Base-by-base conservation (phyloP, 1,284 basidiomycete genomes). In the Fomitopsis schrenkii region DNA sequence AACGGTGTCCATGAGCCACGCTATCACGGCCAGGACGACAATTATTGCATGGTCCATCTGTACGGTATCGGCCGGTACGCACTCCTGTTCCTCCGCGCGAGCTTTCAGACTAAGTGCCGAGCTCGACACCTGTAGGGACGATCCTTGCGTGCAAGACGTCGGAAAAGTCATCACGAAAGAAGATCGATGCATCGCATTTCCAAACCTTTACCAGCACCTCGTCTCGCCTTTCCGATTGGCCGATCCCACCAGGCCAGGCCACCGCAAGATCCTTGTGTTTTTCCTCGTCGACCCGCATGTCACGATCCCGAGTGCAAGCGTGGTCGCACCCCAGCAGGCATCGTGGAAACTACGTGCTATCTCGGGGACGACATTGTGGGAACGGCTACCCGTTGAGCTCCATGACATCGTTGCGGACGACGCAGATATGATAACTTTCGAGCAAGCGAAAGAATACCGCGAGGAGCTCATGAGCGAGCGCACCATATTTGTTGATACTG, bases 121-220 rank as follows among this genome's bases (percentile, higher is more conserved):
- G 9, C 41, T 7, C 8, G 12, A 61, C 60, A 22, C 17, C 65
- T 62, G 57, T 63, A 66, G 46, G 17, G 28, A 28, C 28, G 46
- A 48, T 38, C 65, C 55, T 22, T 42, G 41, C 41, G 41, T 5
- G 41, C 41, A 42, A 42, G 41, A 42, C 5, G 41, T 69, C 38
- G 70, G 68, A 38, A 57, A 63, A 6, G 60, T 72, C 48, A 40
- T 57, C 19, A 70, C 72, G 5, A 62, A 57, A 4, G 61, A 69
- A 33, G 67, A 64, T 33, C 64, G 68, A 41, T 59, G 64, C 61
- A 35, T 79, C 66, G 64, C 71, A 53, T 66, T 78, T 67, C 66
- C 69, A 59, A 68, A 79, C 68, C 52, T 75, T 61, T 64, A 75
- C 66, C 67, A 79, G 66, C 71, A 79, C 44, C 71, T 69, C 45